Percentiles rank a stretch among this genome's conserved stretches.
These are phyloP conservation scores for Sporobolus alterniflorus DNA, from an alignment of 202 grass and related monocot genomes.

Conservation along the genomic window DNA sequence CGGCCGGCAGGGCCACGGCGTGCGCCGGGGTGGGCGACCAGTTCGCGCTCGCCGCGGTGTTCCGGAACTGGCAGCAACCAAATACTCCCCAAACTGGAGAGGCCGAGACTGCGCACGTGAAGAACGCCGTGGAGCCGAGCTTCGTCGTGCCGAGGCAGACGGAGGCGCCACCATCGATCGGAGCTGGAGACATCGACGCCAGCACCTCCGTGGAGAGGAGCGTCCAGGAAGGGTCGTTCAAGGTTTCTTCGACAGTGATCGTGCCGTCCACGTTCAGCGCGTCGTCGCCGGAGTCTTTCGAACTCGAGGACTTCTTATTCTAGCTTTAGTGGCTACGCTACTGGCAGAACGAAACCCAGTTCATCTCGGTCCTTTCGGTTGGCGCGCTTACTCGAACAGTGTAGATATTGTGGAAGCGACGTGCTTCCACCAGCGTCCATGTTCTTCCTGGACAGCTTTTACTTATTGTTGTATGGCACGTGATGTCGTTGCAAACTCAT, in stretches of 20 bases:
- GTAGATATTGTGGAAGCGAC: constrained; percentile 13
- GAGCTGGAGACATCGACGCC: neutral
- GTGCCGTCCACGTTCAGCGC: constrained; percentile 56
- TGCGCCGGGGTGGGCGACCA: constrained; percentile 37
- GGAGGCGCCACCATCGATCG: constrained; percentile 40
- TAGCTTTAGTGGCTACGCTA: neutral
- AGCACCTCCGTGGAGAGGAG: neutral
- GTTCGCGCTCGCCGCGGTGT: constrained; percentile 62
- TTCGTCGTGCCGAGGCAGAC: constrained; percentile 58
- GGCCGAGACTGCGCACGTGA: neutral
- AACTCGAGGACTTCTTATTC: constrained; percentile 28
- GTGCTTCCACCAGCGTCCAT: neutral
- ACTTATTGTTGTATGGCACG: neutral
- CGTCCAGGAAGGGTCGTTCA: constrained; percentile 30
- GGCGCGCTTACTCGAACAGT: neutral
- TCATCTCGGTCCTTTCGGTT: neutral
- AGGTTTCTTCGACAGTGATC: constrained; percentile 67
- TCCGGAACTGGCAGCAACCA: constrained; percentile 31
- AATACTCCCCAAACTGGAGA: neutral
- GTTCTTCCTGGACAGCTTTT: constrained; percentile 3
- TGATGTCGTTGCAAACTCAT: neutral
- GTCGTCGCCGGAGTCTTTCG: constrained; percentile 12
- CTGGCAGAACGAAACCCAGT: neutral
- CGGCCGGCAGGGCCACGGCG: constrained; percentile 20
- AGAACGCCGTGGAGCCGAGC: constrained; percentile 60